Base-by-base conservation (phyloP, 2,329 filamentous ascomycete genomes). In the Chrysoporthe austroafricana region DNA sequence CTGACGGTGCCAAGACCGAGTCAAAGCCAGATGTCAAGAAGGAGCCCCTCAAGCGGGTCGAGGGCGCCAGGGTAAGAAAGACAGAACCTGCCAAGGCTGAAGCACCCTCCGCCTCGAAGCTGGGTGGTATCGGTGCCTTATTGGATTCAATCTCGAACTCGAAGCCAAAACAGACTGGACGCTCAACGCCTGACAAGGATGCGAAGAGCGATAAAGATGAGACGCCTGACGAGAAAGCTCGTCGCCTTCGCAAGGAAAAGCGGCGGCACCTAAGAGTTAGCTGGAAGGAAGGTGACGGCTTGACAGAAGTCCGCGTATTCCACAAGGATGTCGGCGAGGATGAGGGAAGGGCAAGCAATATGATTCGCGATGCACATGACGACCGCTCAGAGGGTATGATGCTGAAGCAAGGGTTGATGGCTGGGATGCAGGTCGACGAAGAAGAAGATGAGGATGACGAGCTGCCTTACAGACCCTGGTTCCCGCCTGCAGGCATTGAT, bases 301-400 rank as follows among this genome's bases (percentile, higher is more conserved):
- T 95, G 42, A 89, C 89, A 1, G 82, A 91, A 72, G 81, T 93
- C 65, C 86, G 87, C 70, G 81, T 89, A 62, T 94, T 94, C 78
- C 87, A 88, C 65, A 91, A 92, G 73, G 90, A 93, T 70, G 88
- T 87, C 1, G 85, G 86, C 1, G 91, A 94, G 74, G 90, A 93
- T 72, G 84, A 89, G 67, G 90, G 88, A 64, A 85, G 91, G 66
- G 86, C 87, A 64, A 83, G 85, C 66, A 90, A 88, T 73, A 89
- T 92, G 84, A 85, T 90, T 52, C 87, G 88, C 61, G 91, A 94
- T 76, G 90, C 90, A 4, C 86, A 86, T 42, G 91, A 94, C 75
- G 90, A 92, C 73, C 88, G 88, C 62, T 89, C 88, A 5, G 92
- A 92, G 74, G 90, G 91, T 61, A 88, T 91, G 82, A 88, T 90